Evolutionary conservation across 441 rosid genomes (phyloP), one percentile per base, ranked within the genome.

Genomic region (Macaranga tanarius): DNA sequence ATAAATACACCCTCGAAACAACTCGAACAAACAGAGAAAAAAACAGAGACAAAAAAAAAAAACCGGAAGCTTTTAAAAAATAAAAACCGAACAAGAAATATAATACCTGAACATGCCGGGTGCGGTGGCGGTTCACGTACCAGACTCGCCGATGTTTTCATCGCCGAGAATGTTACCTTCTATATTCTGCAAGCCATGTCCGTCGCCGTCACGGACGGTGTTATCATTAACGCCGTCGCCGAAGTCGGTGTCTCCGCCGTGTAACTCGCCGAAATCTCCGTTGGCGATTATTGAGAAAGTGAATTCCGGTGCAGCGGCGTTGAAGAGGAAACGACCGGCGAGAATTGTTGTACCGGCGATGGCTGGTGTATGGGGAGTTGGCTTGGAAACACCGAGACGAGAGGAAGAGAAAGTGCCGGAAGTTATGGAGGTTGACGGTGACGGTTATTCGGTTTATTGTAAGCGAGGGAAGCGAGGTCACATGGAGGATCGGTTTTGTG

Each of bases 311-410:
- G 31, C 85, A 19, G 50, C 86, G 20, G 50, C 67, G n/a, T 72
- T 86, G 74, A 92, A 91, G 82, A 87, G 95, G 88, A 92, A 92
- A 80, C 74, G 98, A 22, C 97, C 97, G 26, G 75, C 84, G 42
- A 87, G 75, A 84, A 83, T 92, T 52, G 82, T 74, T 71, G 88
- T 92, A 25, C 97, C 98, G 69, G 60, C 76, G 50, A 84, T 74
- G 40, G 71, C 76, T 26, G 52, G 25, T 1, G 71, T 77, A 11
- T 42, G 58, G 40, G 71, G 79, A 19, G 80, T 83, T 6, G 78
- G 74, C 28, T 67, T 61, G 16, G 42, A 77, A 48, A 77, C 84
- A 55, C 82, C 85, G 58, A 79, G 79, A 2, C 74, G 52, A 7
- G 80, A 65, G 55, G 56, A 67, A 56, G 65, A 62, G 34, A 75